Evolutionary conservation across 1,284 basidiomycete genomes (phyloP), one percentile per base, ranked within the genome.

Genomic region (Ceratobasidium sp.): DNA sequence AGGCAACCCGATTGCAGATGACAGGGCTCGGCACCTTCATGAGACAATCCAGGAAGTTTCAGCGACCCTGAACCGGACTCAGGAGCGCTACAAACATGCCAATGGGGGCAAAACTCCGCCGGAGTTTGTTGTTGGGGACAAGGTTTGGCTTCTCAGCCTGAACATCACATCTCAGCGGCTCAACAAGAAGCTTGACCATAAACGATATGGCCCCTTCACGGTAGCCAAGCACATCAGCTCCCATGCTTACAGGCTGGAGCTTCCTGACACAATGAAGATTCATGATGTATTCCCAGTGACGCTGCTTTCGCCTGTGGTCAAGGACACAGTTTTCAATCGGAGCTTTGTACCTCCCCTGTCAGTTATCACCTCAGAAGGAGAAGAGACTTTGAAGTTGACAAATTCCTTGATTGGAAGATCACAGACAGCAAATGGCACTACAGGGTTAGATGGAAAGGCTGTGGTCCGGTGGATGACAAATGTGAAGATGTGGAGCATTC

Each of bases 381-480:
- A 62, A 26, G 23, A 62, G n/a, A 46, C 2, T 62, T 5, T 16
- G 6, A 62, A 2, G 43, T 62, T 26, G 43, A 62, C n/a, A 59
- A 41, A 6, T 34, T 41, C 12, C 52, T 26, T 2, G 34, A 59
- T 48, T 62, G 60, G 41, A 46, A 30, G 16, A 14, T 32, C 4
- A 23, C 46, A 32, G 36, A 34, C 16, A 4, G 43, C 26, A n/a
- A 46, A 32, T 46, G 45, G 60, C 23, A 46, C 23, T 48, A 32
- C 43, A 62, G 39, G 43, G 60, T 62, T n/a, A 45, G 43, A n/a
- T 62, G 60, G 60, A 23, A 28, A n/a, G 60, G 60, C 21, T 62
- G 48, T 32, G 60, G 23, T 10, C 60, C 43, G 10, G 21, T 46
- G 23, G 60, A 58, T 23, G 43, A 46, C 60, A 46, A 14, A 48